Conservation (phyloP, 2,329 filamentous ascomycete species). For the Bretziella fagacearum region DNA sequence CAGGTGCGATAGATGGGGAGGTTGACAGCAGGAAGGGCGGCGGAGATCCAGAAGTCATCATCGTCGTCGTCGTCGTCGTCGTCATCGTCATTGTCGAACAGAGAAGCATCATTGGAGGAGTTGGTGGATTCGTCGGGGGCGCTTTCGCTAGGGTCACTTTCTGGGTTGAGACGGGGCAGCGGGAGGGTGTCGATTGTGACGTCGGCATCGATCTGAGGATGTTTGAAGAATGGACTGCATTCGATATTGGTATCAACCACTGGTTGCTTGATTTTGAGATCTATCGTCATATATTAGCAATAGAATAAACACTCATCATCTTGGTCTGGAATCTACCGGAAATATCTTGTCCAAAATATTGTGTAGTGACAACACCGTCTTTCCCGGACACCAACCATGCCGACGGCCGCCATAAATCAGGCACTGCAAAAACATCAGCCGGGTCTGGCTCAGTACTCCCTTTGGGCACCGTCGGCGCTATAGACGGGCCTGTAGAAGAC, state of each 20-base stretch:
- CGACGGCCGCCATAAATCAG: slow-evolving; percentile 42
- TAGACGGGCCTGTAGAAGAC: neutral
- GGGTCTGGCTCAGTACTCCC: slow-evolving; percentile 18
- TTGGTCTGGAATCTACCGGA: neutral
- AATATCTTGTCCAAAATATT: slow-evolving; percentile 30
- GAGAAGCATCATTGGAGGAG: too few species aligned
- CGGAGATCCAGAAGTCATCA: slow-evolving; percentile 32
- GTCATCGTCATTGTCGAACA: too few species aligned
- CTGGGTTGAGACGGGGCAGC: slow-evolving; percentile 4
- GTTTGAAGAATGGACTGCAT: slow-evolving; percentile 12
- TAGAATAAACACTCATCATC: neutral
- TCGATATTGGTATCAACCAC: slow-evolving; percentile 8
- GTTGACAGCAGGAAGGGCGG: slow-evolving; percentile 21
- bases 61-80: too few species aligned
- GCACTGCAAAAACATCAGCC: slow-evolving; percentile 45
- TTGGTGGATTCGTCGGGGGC: too few species aligned
- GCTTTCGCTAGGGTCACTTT: neutral
- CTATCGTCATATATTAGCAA: neutral
- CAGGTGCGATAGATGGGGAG: slow-evolving; percentile 42
- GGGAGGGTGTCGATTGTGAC: neutral
- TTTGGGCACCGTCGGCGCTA: neutral
- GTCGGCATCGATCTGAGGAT: slow-evolving; percentile 13
- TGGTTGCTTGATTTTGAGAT: slow-evolving; percentile 2
- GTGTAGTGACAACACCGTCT: slow-evolving; percentile 16
- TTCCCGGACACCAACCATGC: slow-evolving; percentile 27